Evolutionary conservation across 305 asterid genomes (phyloP).

Genomic region (Fraxinus velutina): DNA sequence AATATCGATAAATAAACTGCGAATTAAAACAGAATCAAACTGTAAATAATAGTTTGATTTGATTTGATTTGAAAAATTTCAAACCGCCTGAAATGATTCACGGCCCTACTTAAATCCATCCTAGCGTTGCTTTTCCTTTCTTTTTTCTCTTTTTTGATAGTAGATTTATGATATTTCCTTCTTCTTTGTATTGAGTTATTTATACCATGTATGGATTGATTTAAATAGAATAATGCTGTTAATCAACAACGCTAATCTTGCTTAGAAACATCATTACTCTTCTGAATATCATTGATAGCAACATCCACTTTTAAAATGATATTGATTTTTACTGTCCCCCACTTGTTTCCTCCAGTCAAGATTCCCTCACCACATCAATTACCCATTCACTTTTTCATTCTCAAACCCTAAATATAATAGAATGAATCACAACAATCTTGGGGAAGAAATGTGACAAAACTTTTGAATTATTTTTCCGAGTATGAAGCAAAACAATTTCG

Average conservation of each 20-base stretch:
- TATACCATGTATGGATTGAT: neutral
- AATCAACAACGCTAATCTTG: neutral
- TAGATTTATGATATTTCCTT: neutral
- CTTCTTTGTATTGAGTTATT: neutral
- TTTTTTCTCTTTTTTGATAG: neutral
- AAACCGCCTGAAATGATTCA: no score
- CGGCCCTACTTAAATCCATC: neutral
- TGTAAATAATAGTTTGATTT: no score
- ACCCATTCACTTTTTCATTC: neutral
- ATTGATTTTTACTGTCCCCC: neutral
- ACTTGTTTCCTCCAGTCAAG: neutral
- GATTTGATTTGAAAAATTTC: no score
- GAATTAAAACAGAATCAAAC: no score
- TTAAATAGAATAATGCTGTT: neutral
- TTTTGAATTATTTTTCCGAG: neutral
- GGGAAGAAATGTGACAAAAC: neutral
- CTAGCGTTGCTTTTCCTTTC: neutral
- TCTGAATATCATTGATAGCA: neutral
- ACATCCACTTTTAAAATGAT: neutral
- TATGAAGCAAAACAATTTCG: neutral
- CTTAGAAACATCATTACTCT: neutral
- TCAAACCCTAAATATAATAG: no score
- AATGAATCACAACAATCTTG: neutral
- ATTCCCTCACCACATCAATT: neutral
- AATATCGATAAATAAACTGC: no score